These are phyloP conservation scores for Thecaphora frezii DNA, from an alignment of 1,284 basidiomycete species.

Conservation along the genomic window DNA sequence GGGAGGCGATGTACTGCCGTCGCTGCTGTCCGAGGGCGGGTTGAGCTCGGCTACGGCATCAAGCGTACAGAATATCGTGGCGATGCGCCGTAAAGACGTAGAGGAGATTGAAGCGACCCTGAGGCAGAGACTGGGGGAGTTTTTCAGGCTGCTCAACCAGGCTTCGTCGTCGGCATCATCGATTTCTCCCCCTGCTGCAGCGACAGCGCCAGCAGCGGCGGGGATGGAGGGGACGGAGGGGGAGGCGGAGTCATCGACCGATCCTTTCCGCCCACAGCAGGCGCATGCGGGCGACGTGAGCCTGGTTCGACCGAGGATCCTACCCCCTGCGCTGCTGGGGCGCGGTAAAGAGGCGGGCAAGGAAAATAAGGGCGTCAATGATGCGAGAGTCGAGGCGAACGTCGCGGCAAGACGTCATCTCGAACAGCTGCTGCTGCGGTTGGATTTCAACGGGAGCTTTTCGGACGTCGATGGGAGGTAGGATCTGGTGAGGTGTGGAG, in stretches of 20 bases:
- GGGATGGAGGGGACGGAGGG: slow-evolving; percentile 17
- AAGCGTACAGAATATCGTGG: slow-evolving; percentile 63
- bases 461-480: not conserved
- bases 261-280: slow-evolving; percentile 15
- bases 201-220: not conserved
- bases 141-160: slow-evolving; percentile 22
- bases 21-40: slow-evolving; percentile 75
- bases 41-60: slow-evolving; percentile 63
- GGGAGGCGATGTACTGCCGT: slow-evolving; percentile 87
- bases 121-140: slow-evolving; percentile 8
- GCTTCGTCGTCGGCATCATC: slow-evolving; percentile 8
- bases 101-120: slow-evolving; percentile 73
- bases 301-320: not conserved
- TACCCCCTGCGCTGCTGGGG: not conserved
- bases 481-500: too few species aligned
- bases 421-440: slow-evolving; percentile 75
- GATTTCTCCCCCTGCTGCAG: not conserved
- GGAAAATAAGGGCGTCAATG: slow-evolving; percentile 59
- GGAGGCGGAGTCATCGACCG: slow-evolving; percentile 10
- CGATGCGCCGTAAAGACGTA: slow-evolving; percentile 69
- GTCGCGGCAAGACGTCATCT: slow-evolving; percentile 73
- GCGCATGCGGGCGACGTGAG: slow-evolving; percentile 4
- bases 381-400: slow-evolving; percentile 63
- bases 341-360: not conserved
- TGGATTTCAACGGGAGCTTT: slow-evolving; percentile 85